phyloP scores from a whole-genome alignment of 257 asterid genomes.

The Ehretia macrophylla region DNA sequence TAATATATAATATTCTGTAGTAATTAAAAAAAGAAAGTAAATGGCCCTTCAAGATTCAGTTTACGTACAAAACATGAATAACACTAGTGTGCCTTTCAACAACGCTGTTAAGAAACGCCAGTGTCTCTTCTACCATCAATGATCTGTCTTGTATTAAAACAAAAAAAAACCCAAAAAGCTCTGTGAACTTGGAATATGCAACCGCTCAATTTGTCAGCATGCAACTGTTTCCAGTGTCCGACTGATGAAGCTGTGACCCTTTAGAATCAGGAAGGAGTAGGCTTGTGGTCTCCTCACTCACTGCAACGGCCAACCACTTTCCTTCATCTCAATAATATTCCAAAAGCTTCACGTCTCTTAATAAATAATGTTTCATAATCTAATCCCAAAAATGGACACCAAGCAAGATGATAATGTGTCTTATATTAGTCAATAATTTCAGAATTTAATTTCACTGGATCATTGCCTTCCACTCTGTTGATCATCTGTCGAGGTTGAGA shows the following conservation, averaged over 20 bases:
- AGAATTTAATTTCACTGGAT: no score
- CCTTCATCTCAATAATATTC: neutral
- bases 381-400: neutral
- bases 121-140: neutral
- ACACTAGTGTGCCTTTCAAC: neutral
- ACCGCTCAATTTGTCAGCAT: neutral
- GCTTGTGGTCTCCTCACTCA: conserved; percentile 33
- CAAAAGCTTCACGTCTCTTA: neutral
- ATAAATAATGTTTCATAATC: neutral
- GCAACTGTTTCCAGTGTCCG: neutral
- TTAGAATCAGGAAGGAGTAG: conserved; percentile 35
- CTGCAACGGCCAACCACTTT: conserved; percentile 32
- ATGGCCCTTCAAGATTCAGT: neutral
- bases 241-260: conserved; percentile 20
- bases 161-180: no score
- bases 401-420: neutral
- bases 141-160: no score
- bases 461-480: no score
- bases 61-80: neutral
- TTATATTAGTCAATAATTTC: no score
- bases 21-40: neutral
- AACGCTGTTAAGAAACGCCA: neutral
- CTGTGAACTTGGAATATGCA: neutral
- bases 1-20: neutral
- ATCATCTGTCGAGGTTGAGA: no score